Base-by-base conservation (phyloP, 2,329 filamentous ascomycete species). In the Orbilia javanica region DNA sequence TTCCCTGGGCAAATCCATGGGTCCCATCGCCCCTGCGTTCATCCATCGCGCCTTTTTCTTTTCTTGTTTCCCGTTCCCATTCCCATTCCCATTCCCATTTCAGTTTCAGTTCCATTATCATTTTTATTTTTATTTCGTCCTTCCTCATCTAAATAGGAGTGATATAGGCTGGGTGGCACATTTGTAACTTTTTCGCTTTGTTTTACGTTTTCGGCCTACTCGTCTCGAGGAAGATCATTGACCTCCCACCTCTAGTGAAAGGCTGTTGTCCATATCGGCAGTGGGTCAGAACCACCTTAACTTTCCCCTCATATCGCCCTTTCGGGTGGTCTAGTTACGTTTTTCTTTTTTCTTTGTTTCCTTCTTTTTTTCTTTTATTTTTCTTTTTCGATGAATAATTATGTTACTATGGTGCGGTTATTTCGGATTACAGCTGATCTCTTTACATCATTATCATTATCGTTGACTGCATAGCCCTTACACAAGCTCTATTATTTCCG, bases 331-430 rank as follows among this genome's bases (percentile, higher is more conserved):
- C n/a, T n/a, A n/a, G n/a, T n/a, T n/a, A n/a, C n/a, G n/a, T n/a
- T n/a, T n/a, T n/a, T n/a, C n/a, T n/a, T n/a, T n/a, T n/a, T n/a
- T 55, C 25, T 27, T 18, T 60, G 64, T 60, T 29, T 50, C 62
- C 48, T 55, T 39, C 34, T n/a, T 34, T 60, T 27, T 73, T 55
- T 31, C 39, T 18, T 60, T 69, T 60, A 36, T 50, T 66, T 55
- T 55, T 39, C 34, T n/a, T 34, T 60, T 27, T 73, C n/a, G 44
- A 68, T 72, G 44, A n/a, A 78, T 68, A 64, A 68, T 78, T 72
- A 64, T 78, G 67, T 72, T 77, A 63, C 64, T 78, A 78, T 78
- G 74, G 74, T 78, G 74, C 74, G 74, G 74, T 72, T 53, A 63
- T 55, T 63, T 78, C 46, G 53, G 42, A 64, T 72, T 67, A 48